Conservation (phyloP, 257 asterid genomes). For the Avicennia marina region DNA sequence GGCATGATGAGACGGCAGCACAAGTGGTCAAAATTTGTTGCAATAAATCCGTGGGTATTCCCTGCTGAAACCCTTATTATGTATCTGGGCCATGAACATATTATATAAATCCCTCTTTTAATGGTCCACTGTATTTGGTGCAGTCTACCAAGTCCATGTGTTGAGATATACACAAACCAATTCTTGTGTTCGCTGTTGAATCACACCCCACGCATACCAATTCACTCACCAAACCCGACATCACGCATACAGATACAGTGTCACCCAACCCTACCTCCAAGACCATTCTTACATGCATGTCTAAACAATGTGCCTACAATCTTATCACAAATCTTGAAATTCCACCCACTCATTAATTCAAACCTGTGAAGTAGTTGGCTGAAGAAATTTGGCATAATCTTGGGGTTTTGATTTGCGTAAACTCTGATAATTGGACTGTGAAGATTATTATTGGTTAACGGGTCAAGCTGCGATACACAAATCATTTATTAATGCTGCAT, state of each 20-base stretch:
- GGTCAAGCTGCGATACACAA: too few relatives aligned
- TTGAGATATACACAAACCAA: neutral
- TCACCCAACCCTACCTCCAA: neutral
- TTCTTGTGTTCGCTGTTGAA: slow-evolving; percentile 17
- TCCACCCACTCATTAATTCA: neutral
- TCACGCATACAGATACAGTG: neutral
- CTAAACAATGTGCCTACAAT: neutral
- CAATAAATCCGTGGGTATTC: slow-evolving; percentile 29
- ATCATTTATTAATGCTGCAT: too few relatives aligned
- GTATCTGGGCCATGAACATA: too few relatives aligned
- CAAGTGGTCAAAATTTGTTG: neutral
- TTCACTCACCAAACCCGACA: slow-evolving; percentile 23
- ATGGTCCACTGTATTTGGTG: too few relatives aligned
- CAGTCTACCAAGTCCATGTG: slow-evolving; percentile 10
- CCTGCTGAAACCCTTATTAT: neutral
- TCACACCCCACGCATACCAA: slow-evolving; percentile 18
- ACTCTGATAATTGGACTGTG: too few relatives aligned
- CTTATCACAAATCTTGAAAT: neutral
- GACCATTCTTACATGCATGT: too few relatives aligned
- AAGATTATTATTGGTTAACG: too few relatives aligned
- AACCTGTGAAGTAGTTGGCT: neutral
- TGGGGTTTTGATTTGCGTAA: too few relatives aligned
- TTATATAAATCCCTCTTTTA: too few relatives aligned
- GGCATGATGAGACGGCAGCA: neutral
- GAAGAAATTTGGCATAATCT: neutral